Percentiles rank a stretch among this genome's conserved stretches.
Evolutionary conservation across 225 moss, liverwort and hornwort species (phyloP).

Genomic region (Polytrichum formosum): DNA sequence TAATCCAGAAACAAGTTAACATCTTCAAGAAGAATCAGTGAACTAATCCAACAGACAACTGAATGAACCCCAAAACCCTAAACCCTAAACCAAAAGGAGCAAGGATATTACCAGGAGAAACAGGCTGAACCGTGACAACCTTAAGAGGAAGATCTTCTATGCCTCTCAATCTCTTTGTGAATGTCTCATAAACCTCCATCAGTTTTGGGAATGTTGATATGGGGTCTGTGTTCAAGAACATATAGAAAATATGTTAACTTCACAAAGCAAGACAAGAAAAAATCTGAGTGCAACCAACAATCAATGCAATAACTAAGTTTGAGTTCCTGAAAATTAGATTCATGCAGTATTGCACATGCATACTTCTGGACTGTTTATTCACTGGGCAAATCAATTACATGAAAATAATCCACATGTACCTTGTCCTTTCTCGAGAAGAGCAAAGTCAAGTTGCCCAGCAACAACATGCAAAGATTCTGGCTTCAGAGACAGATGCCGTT

Average conservation of each 20-base stretch:
- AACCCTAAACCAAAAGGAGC: background rate
- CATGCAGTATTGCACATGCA: too few relatives aligned
- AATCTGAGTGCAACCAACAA: too few relatives aligned
- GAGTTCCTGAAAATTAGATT: too few relatives aligned
- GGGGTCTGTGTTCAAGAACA: slow-evolving; percentile 46
- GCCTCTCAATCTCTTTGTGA: slow-evolving; percentile 66
- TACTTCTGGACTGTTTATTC: too few relatives aligned
- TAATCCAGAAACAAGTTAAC: too few relatives aligned
- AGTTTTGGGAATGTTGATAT: slow-evolving; percentile 57
- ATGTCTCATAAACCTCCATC: slow-evolving; percentile 56
- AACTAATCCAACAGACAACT: too few relatives aligned
- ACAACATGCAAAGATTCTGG: slow-evolving; percentile 60
- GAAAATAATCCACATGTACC: slow-evolving; percentile 30
- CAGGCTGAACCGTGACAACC: slow-evolving; percentile 79
- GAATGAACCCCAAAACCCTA: too few relatives aligned
- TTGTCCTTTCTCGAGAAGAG: slow-evolving; percentile 64
- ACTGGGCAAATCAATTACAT: background rate
- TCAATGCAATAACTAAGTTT: too few relatives aligned
- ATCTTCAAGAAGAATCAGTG: too few relatives aligned
- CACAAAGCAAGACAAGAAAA: too few relatives aligned
- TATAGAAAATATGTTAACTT: background rate
- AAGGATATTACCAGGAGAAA: slow-evolving; percentile 65
- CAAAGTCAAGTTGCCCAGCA: slow-evolving; percentile 84
- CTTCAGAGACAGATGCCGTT: slow-evolving; percentile 55
- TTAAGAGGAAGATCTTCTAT: slow-evolving; percentile 79